Evolutionary conservation across 202 grass and related monocot genomes (phyloP), one percentile per base, ranked within the genome.

Genomic region (Saccharum hybrid): DNA sequence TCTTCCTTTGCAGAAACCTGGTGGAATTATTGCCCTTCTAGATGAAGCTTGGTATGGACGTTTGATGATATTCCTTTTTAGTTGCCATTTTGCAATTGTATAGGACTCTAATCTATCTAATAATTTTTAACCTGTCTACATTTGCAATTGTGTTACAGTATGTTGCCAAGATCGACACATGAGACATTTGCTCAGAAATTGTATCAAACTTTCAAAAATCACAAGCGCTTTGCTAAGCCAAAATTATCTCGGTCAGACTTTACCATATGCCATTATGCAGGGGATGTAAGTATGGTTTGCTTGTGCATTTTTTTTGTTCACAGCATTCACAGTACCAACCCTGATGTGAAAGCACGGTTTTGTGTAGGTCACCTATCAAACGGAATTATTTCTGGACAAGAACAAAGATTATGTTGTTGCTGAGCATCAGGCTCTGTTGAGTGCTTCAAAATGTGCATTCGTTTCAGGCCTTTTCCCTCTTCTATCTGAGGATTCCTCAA

Each of bases 401-500:
- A 98, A 98, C 76, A 98, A 96, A 88, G 96, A 98, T 92, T 98
- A 98, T 79, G 93, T 98, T 70, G 84, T 98, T 87, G 93, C 91
- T 81, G 96, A 98, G 81, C 96, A 98, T 87, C 96, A 98, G 77
- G 91, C 83, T 72, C 81, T 94, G 45, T 81, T 98, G 83, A 81
- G 41, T 85, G 96, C 96, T 76, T 98, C 96, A 41, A 83, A 82
- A 51, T 96, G 92, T 83, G 80, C 72, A 33, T 98, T 98, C 30
- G 89, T 98, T 83, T 92, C 96, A 8, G 48, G 81, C 21, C 87
- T 98, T 81, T 98, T 98, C 78, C 87, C 87, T 72, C 78, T 87
- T 64, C 75, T 87, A 33, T 80, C 90, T 14, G 96, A 98, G 78
- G 93, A 96, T 22, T 86, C 96, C 34, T 88, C 86, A 48, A 98